Conservation (phyloP, 352 stramenopile genomes). For the Globisporangium abappressorium region DNA sequence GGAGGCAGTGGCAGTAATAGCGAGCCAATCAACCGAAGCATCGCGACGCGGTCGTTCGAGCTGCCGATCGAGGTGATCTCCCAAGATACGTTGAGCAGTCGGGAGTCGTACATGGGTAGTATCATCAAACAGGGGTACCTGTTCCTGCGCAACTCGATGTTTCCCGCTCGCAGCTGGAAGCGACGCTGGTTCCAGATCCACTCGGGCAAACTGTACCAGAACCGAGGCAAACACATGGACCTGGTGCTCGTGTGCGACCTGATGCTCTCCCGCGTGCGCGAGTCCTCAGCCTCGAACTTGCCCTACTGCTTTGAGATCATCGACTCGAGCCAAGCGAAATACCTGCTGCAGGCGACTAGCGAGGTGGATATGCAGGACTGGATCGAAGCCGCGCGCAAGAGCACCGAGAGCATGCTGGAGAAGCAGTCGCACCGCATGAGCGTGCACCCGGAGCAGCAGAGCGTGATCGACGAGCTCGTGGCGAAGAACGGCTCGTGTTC, state of each 20-base stretch:
- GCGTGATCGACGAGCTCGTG: slow-evolving; percentile 59
- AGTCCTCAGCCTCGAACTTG: slow-evolving; percentile 45
- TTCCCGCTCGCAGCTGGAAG: slow-evolving; percentile 83
- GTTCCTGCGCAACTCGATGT: slow-evolving; percentile 83
- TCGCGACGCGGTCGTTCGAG: slow-evolving; percentile 40
- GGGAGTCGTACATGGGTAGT: slow-evolving; percentile 29
- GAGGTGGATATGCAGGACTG: slow-evolving; percentile 73
- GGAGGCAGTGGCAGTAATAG: not conserved
- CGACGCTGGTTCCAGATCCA: slow-evolving; percentile 87
- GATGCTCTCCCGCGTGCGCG: slow-evolving; percentile 75
- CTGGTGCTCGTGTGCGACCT: slow-evolving; percentile 77
- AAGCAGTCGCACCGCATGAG: slow-evolving; percentile 78
- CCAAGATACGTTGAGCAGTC: slow-evolving; percentile 54
- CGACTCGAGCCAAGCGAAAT: slow-evolving; percentile 72
- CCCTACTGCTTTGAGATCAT: slow-evolving; percentile 85
- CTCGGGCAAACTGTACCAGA: slow-evolving; percentile 82
- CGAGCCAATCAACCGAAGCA: slow-evolving; percentile 6
- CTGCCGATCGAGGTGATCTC: slow-evolving; percentile 81
- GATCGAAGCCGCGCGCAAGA: slow-evolving; percentile 78
- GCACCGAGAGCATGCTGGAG: slow-evolving; percentile 79
- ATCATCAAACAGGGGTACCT: slow-evolving; percentile 82
- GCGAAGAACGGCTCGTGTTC: slow-evolving; percentile 58
- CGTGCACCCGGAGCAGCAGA: slow-evolving; percentile 80
- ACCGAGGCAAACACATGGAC: slow-evolving; percentile 74
- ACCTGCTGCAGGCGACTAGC: slow-evolving; percentile 74